These are phyloP conservation scores for Tinospora cordifolia DNA, from an alignment of 164 flowering plant species.

Conservation along the genomic window DNA sequence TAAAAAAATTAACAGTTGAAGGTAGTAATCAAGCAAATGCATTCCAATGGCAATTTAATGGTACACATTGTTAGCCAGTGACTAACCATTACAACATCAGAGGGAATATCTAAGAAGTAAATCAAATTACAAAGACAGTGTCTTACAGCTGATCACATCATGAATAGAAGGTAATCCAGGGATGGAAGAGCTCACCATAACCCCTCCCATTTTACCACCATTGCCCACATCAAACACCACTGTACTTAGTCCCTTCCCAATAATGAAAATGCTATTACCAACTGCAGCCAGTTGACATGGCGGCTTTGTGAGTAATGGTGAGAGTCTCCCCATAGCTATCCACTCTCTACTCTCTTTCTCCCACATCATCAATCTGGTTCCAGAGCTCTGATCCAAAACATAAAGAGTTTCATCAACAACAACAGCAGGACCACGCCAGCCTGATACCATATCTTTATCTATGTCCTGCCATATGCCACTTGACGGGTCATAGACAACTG, in stretches of 20 bases:
- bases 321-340: constrained; percentile 58
- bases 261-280: constrained; percentile 49
- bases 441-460: constrained; percentile 50
- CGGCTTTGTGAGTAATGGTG: constrained; percentile 48
- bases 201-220: constrained; percentile 30
- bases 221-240: constrained; percentile 51
- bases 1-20: too few species aligned
- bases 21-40: too few species aligned
- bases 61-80: not conserved
- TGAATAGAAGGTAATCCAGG: constrained; percentile 32
- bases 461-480: constrained; percentile 49
- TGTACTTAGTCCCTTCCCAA: constrained; percentile 71
- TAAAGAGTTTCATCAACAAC: constrained; percentile 56
- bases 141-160: constrained; percentile 54
- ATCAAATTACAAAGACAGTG: constrained; percentile 18
- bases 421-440: constrained; percentile 80
- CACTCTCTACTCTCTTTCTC: constrained; percentile 44
- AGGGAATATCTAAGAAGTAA: not conserved
- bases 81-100: not conserved
- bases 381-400: constrained; percentile 68
- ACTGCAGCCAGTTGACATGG: constrained; percentile 72
- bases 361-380: constrained; percentile 75
- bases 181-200: constrained; percentile 53
- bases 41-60: not conserved
- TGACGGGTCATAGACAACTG: constrained; percentile 48